Base-by-base conservation (phyloP, 208 protist genomes). In the Wallacemonas sp. region DNA sequence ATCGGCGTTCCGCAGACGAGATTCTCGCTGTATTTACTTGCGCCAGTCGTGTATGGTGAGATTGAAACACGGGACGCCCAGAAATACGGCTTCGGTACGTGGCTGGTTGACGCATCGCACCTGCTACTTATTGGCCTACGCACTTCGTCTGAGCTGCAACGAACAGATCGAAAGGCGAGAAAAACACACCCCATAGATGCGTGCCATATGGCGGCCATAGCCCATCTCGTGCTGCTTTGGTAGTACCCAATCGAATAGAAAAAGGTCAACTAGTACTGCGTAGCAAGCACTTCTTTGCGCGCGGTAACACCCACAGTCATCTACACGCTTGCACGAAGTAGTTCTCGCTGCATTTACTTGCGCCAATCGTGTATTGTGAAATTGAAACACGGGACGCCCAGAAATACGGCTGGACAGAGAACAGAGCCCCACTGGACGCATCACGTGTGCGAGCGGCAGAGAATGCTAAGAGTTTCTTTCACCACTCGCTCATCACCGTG, bases 211-310 rank as follows among this genome's bases (percentile, higher is more conserved):
- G n/a, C n/a, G n/a, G n/a, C n/a, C 18, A 11, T 12, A 44, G 4
- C 12, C 55, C 48, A 63, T 72, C 67, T 72, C 67, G 57, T 48
- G 28, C 57, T 45, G 59, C 67, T 57, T 72, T 72, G 67, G 67
- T 76, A 69, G 70, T 70, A 66, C 55, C 16, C 0, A 29, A 5
- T 23, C 57, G 45, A 76, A 76, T 33, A 28, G 33, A 65, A 22
- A 0, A 0, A 39, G n/a, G 36, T 76, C 65, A 54, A 42, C 49
- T 26, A 22, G 50, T 66, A 76, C 70, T 62, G 70, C 70, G 70
- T 76, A 76, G 70, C 63, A 62, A 54, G 46, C 50, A 32, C 38
- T 55, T 55, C 48, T 14, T 22, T 18, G n/a, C 23, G 8, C 48
- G 29, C 48, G 7, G 25, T 8, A 26, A 14, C 10, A 55, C 48